Conservation (phyloP, 176 grass and related monocot species). For the Phoenix dactylifera region DNA sequence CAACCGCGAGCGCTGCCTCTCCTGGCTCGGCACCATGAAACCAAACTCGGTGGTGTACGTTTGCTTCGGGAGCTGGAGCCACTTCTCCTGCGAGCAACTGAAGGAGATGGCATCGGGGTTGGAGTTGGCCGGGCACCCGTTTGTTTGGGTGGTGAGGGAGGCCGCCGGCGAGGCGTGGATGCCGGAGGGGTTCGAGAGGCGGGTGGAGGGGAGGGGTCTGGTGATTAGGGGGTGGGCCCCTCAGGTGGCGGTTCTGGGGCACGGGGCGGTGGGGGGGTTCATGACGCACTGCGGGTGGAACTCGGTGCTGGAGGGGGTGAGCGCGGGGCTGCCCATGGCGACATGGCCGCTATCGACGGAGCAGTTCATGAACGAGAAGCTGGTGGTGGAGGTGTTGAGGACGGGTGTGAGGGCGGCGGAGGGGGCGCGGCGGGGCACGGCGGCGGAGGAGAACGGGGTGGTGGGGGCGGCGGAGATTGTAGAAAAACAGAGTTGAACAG, state of each 20-base stretch:
- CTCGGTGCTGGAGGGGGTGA: neutral
- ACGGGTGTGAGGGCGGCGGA: neutral
- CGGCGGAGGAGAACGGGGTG: neutral
- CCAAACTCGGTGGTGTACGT: conserved; percentile 57
- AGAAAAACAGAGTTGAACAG: too few species aligned
- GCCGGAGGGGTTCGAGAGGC: neutral
- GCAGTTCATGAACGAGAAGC: neutral
- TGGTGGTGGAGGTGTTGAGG: neutral
- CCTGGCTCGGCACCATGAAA: conserved; percentile 41
- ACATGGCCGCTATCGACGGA: neutral
- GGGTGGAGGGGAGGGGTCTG: neutral
- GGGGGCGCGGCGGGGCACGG: neutral
- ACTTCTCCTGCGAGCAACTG: conserved; percentile 39
- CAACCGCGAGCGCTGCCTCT: conserved; percentile 23
- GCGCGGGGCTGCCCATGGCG: neutral
- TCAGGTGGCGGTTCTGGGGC: neutral
- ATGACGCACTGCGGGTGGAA: conserved; percentile 2
- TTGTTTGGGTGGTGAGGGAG: conserved; percentile 44
- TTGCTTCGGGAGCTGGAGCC: conserved; percentile 50
- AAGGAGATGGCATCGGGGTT: conserved; percentile 46
- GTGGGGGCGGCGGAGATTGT: neutral
- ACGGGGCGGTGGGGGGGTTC: neutral
- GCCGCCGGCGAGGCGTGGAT: neutral
- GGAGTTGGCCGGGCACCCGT: conserved; percentile 23
- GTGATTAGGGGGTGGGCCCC: neutral